Conservation (phyloP, 305 asterid species). For the Fraxinus albicans region DNA sequence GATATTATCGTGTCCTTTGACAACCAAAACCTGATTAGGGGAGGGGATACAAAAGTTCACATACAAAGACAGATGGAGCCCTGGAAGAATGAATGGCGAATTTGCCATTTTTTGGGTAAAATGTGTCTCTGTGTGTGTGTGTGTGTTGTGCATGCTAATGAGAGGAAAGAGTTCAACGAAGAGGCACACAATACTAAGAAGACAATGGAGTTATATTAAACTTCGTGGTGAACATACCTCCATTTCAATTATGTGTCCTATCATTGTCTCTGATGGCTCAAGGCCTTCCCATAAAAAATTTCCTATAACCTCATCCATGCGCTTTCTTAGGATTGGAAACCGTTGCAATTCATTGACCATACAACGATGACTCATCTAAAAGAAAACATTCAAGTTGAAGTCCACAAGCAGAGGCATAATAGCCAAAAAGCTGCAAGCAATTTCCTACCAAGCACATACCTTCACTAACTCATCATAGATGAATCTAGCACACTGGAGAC, state of each 20-base stretch:
- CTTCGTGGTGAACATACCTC: slow-evolving; percentile 53
- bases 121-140: neutral
- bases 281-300: slow-evolving; percentile 84
- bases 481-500: slow-evolving; percentile 92
- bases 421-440: slow-evolving; percentile 5
- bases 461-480: slow-evolving; percentile 84
- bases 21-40: neutral
- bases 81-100: neutral
- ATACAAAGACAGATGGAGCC: neutral
- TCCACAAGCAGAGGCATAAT: slow-evolving; percentile 24
- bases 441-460: slow-evolving; percentile 38
- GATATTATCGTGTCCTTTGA: neutral
- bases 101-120: neutral
- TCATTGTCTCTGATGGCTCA: slow-evolving; percentile 95
- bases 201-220: neutral
- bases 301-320: slow-evolving; percentile 74
- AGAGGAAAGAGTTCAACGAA: neutral
- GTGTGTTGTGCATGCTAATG: neutral
- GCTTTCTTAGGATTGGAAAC: slow-evolving; percentile 65
- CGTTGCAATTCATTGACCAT: slow-evolving; percentile 76
- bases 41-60: neutral
- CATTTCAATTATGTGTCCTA: slow-evolving; percentile 91
- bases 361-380: slow-evolving; percentile 81
- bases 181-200: neutral
- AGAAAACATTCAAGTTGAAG: slow-evolving; percentile 23